Conservation (phyloP, 1,284 basidiomycete species). For the Mycena sp. region DNA sequence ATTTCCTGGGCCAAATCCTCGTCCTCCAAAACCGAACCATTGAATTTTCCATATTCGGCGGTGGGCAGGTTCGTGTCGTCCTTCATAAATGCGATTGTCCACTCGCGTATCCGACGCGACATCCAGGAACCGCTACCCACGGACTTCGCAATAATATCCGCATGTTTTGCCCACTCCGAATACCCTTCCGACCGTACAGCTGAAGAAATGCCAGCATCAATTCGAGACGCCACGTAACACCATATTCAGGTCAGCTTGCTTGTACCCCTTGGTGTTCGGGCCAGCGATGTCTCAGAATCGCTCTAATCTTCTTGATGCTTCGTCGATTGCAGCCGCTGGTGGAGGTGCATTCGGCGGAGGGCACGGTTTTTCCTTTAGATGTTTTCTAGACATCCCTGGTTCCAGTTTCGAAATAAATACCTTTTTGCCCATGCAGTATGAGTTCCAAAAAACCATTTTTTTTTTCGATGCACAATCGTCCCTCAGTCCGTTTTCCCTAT, state of each 20-base stretch:
- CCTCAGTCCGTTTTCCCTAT: too few species aligned
- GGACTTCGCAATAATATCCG: conserved; percentile 16
- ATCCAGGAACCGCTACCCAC: conserved; percentile 12
- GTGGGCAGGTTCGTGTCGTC: conserved; percentile 4
- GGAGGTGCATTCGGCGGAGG: too few species aligned
- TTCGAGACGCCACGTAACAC: conserved; percentile 17
- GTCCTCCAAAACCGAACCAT: conserved; percentile 1
- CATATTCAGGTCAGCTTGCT: not conserved
- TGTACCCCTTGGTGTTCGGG: conserved; percentile 2
- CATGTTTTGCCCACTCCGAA: not conserved
- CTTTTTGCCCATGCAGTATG: too few species aligned
- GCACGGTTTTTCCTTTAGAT: not conserved
- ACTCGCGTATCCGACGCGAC: conserved; percentile 7
- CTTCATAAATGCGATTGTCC: conserved; percentile 9
- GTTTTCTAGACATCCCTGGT: not conserved
- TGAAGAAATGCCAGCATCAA: too few species aligned
- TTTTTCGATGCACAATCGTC: too few species aligned
- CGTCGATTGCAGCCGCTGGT: not conserved
- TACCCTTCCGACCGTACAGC: not conserved
- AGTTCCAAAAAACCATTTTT: too few species aligned
- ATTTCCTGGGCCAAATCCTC: too few species aligned
- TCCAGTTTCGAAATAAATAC: not conserved
- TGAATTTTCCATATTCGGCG: conserved; percentile 10
- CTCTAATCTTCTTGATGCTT: conserved; percentile 4
- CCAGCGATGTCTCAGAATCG: not conserved